Conservation (phyloP, 805 yeast species). For the Candida glaebosa region DNA sequence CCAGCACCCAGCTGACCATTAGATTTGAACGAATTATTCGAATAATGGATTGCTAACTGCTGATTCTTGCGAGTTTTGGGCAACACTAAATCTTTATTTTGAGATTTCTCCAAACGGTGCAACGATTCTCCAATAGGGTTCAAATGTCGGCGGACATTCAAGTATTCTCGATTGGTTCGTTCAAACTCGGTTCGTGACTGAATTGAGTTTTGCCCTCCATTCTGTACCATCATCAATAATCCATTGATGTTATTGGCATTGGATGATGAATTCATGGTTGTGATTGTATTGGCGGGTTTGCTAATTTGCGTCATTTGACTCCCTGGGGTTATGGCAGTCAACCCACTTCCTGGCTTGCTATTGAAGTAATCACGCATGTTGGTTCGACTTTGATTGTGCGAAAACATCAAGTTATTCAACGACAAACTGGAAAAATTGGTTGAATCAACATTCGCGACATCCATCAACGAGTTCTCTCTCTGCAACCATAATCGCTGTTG, state of each 20-base stretch:
- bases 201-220: constrained; percentile 43
- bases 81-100: constrained; percentile 20
- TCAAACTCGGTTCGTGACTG: constrained; percentile 75
- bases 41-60: not conserved
- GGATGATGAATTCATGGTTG: not conserved
- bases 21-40: constrained; percentile 7
- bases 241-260: constrained; percentile 20
- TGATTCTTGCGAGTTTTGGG: constrained; percentile 17
- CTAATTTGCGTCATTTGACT: not conserved
- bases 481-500: constrained; percentile 85
- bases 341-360: constrained; percentile 2
- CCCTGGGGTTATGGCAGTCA: constrained; percentile 10
- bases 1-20: constrained; percentile 14
- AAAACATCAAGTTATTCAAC: constrained; percentile 37
- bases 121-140: constrained; percentile 71
- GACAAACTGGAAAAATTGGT: constrained; percentile 35
- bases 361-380: constrained; percentile 13
- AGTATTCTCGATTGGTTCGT: constrained; percentile 68
- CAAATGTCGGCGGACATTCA: constrained; percentile 61
- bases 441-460: constrained; percentile 38
- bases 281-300: not conserved
- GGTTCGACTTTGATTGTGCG: constrained; percentile 24
- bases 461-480: constrained; percentile 68
- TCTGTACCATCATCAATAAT: constrained; percentile 24
- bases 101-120: constrained; percentile 39